Base-by-base conservation (phyloP, 441 rosid species). In the Brassica balearica region DNA sequence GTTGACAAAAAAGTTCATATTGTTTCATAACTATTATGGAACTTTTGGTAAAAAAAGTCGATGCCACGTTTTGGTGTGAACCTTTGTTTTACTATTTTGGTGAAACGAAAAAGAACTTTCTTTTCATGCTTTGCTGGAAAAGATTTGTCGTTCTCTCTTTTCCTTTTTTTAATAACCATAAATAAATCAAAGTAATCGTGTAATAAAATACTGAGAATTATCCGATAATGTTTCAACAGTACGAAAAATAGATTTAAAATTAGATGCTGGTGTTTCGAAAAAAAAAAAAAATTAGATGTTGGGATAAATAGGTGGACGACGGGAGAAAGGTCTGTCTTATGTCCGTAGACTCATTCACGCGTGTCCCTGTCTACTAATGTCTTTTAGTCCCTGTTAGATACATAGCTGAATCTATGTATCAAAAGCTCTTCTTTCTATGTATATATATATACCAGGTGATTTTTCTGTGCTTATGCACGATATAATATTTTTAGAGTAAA, bases 221-320 rank as follows among this genome's bases (percentile, higher is more conserved):
- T 56, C 58, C 58, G 76, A 75, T 75, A 69, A 56, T 69, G 63
- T 73, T 58, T 20, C 55, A 68, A 29, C 67, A 79, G 76, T 80
- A 80, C 77, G 83, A 73, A 75, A 61, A 70, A 69, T 70, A 69
- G 36, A 58, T 60, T 23, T 22, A 60, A 60, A 60, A 22, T 0
- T 8, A 36, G 9, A 34, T 19, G 19, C 0, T 19, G 19, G 19
- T 19, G 19, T 19, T 19, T 25, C 27, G 2, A 25, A 25, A 25
- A 25, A 25, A 25, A 25, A 25, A 25, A 25, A 51, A 51, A n/a
- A n/a, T 5, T 11, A 55, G 62, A 64, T 74, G 79, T 63, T 75
- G 73, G 76, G 76, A 80, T 68, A 67, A 48, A 73, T 65, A 70
- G 76, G 48, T 80, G 83, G 80, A 75, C 83, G 73, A 75, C 83